Base-by-base conservation (phyloP, 2,329 filamentous ascomycete genomes). In the Aspergillus pseudoterreus region DNA sequence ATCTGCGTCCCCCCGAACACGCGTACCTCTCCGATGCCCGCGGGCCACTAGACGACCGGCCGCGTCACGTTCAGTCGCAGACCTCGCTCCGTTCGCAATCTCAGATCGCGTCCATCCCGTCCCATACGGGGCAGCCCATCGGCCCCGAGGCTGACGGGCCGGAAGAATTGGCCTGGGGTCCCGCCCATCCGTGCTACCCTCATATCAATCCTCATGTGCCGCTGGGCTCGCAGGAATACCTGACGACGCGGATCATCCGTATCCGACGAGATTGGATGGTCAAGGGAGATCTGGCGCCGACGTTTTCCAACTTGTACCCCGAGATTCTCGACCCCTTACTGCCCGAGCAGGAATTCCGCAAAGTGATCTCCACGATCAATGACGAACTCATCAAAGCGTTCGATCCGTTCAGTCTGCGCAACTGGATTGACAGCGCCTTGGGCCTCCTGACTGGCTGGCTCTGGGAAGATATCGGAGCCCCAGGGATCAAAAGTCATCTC, bases 231-330 rank as follows among this genome's bases (percentile, higher is more conserved):
- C 78, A 82, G 12, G 84, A 95, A 58, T 90, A 90, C 64, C 72
- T 79, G 43, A 84, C 79, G 6, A 99, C 94, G 2, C 86, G 92
- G 51, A 88, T 99, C 57, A 96, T 99, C 63, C 86, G 94, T 14
- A 87, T 99, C 56, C 85, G 86, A 52, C 82, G 94, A 39, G 94
- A 99, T 71, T 99, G 92, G 88, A 86, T 97, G 73, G 72, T 92
- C 27, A 82, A 86, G 54, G 94, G 92, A 33, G 94, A 99, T 70
- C 76, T 96, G 24, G 92, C 92, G 1, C 94, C 94, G 0, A 90
- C 92, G 0, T 97, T 95, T 67, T 94, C 90, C 14, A 96, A 97
- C 63, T 78, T 96, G 2, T 99, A 99, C 64, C 94, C 94, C 0
- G 94, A 99, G 67, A 95, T 99, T 52, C 78, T 99, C 6, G 92